Conservation (phyloP, 164 flowering plant genomes). For the Cinnamomum chago region DNA sequence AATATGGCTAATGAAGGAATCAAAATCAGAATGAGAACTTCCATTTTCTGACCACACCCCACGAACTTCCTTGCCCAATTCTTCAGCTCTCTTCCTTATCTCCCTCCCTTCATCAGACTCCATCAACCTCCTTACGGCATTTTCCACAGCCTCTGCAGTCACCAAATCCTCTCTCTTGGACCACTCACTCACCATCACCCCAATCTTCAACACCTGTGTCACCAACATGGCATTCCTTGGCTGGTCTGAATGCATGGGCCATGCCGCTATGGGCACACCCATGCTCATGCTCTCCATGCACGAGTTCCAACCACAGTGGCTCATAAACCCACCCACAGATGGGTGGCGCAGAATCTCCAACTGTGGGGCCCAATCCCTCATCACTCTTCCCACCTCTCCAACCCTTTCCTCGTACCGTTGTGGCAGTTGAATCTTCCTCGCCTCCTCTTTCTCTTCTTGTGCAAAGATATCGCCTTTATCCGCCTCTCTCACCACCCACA, state of each 20-base stretch:
- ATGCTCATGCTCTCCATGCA: constrained; percentile 46
- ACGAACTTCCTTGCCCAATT: constrained; percentile 3
- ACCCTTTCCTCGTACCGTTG: constrained; percentile 43
- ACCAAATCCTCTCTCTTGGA: constrained; percentile 11
- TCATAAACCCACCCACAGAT: constrained; percentile 50
- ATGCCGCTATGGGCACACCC: constrained; percentile 60
- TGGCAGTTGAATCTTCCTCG: constrained; percentile 27
- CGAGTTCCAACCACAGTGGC: constrained; percentile 65
- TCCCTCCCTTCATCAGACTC: constrained; percentile 13
- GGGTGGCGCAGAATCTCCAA: constrained; percentile 40
- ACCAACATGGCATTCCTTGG: constrained; percentile 49
- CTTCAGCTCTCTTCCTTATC: constrained; percentile 3
- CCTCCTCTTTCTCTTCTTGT: neutral
- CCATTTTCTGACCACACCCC: constrained; percentile 2
- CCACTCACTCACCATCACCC: constrained; percentile 45
- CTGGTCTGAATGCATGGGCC: constrained; percentile 90
- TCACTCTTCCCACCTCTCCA: constrained; percentile 27
- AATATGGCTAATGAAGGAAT: constrained; percentile 8
- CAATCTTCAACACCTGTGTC: constrained; percentile 39
- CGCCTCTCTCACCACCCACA: constrained; percentile 63
- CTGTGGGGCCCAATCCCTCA: constrained; percentile 59
- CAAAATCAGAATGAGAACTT: constrained; percentile 1
- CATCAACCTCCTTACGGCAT: constrained; percentile 9
- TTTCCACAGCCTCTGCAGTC: constrained; percentile 5
- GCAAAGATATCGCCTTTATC: constrained; percentile 35